A percentile compares a stretch with the other conserved stretches of the same genome.
Conservation (phyloP, 2,329 filamentous ascomycete species). For the Furcasterigmium furcatum region DNA sequence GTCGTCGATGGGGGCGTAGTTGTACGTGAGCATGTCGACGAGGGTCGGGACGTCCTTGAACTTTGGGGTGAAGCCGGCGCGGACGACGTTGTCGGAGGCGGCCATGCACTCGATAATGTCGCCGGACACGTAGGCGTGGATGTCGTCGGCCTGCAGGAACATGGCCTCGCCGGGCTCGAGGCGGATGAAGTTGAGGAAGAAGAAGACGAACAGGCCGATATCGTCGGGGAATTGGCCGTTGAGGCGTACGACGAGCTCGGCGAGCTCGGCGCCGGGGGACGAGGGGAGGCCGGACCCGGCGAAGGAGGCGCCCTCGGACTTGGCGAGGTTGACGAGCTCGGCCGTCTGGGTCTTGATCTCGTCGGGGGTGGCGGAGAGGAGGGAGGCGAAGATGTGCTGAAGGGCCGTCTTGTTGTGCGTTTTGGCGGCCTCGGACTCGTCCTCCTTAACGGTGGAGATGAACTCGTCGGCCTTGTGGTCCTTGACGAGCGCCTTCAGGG, state of each 20-base stretch:
- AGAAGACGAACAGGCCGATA: constrained; percentile 90
- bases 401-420: constrained; percentile 75
- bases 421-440: constrained; percentile 62
- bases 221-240: constrained; percentile 84
- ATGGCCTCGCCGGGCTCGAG: constrained; percentile 88
- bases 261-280: constrained; percentile 67
- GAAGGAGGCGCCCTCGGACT: constrained; percentile 67
- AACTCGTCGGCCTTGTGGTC: constrained; percentile 59
- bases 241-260: constrained; percentile 73
- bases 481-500: constrained; percentile 65
- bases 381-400: constrained; percentile 67
- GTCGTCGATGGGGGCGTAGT: constrained; percentile 87
- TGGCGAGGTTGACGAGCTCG: constrained; percentile 68
- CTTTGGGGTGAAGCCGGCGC: constrained; percentile 95
- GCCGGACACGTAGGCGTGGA: constrained; percentile 89
- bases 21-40: constrained; percentile 90
- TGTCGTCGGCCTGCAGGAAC: constrained; percentile 94
- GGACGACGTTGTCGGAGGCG: constrained; percentile 96
- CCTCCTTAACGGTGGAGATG: constrained; percentile 40
- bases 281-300: constrained; percentile 63
- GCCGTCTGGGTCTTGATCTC: constrained; percentile 59
- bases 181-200: constrained; percentile 95
- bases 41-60: constrained; percentile 95
- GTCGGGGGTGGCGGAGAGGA: constrained; percentile 74
- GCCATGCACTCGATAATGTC: constrained; percentile 99